Evolutionary conservation across 2,329 filamentous ascomycete genomes (phyloP).

Genomic region (Arthrobotrys entomopaga): DNA sequence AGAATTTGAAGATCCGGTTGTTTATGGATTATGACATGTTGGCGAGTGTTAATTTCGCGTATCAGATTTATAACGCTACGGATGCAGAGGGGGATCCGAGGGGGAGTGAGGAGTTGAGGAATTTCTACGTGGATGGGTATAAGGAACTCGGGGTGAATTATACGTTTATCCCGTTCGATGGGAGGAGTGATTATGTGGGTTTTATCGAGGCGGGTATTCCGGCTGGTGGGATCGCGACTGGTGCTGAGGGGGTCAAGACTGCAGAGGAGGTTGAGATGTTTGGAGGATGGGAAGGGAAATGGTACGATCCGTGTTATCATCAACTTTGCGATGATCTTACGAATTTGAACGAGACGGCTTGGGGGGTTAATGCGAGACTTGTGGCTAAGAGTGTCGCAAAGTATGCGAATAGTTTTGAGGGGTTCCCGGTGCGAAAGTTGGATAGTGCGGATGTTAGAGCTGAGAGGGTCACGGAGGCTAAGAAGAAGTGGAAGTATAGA

Average conservation of each 20-base stretch:
- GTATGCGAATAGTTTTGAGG: conserved; percentile 73
- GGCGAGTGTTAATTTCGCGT: conserved; percentile 73
- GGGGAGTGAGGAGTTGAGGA: conserved; percentile 75
- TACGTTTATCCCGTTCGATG: conserved; percentile 79
- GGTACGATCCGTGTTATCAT: conserved; percentile 70
- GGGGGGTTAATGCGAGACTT: conserved; percentile 68
- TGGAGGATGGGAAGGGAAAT: conserved; percentile 73
- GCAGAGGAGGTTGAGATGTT: conserved; percentile 73
- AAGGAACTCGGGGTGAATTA: conserved; percentile 71
- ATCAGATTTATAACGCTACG: conserved; percentile 77
- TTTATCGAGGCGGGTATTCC: conserved; percentile 80
- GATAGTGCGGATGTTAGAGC: conserved; percentile 30
- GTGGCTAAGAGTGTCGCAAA: conserved; percentile 79
- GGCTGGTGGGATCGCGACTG: conserved; percentile 79
- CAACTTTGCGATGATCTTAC: conserved; percentile 66
- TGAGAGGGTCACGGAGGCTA: conserved; percentile 20
- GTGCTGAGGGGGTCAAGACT: conserved; percentile 80
- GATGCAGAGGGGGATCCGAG: conserved; percentile 73
- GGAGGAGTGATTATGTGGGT: conserved; percentile 80
- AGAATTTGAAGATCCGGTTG: conserved; percentile 72
- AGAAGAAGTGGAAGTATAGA: conserved; percentile 49
- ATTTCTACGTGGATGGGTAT: conserved; percentile 76
- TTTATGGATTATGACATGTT: conserved; percentile 79
- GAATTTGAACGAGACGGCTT: conserved; percentile 68
- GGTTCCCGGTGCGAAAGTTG: conserved; percentile 66